Evolutionary conservation across 2,329 filamentous ascomycete genomes (phyloP).

Genomic region (Cytospora leucostoma): DNA sequence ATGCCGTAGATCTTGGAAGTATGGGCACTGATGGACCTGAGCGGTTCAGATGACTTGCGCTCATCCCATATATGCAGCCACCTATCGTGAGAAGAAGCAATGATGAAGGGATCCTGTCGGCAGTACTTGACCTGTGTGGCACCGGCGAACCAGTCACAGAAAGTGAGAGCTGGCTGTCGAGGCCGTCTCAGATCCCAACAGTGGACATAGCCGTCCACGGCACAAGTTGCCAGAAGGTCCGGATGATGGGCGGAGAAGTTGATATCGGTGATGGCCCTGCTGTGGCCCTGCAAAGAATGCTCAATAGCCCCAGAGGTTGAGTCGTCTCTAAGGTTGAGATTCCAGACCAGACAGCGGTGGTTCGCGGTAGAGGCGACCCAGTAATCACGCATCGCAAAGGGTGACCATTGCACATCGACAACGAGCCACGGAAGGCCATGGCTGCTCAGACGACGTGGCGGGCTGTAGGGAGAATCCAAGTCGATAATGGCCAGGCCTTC

Average conservation of each 20-base stretch:
- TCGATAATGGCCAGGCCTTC: slow-evolving; percentile 91
- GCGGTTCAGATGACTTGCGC: slow-evolving; percentile 72
- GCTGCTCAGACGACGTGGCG: slow-evolving; percentile 76
- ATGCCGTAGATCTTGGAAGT: slow-evolving; percentile 93
- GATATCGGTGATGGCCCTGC: slow-evolving; percentile 89
- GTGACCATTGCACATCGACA: slow-evolving; percentile 95
- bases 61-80: slow-evolving; percentile 90
- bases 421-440: slow-evolving; percentile 93
- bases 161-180: slow-evolving; percentile 72
- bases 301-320: slow-evolving; percentile 73
- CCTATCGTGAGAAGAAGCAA: slow-evolving; percentile 88
- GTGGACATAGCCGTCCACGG: slow-evolving; percentile 90
- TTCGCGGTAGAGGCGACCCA: slow-evolving; percentile 96
- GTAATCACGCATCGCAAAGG: slow-evolving; percentile 83
- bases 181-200: slow-evolving; percentile 85
- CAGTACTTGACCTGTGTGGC: slow-evolving; percentile 97
- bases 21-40: slow-evolving; percentile 85
- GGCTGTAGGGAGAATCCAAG: slow-evolving; percentile 83
- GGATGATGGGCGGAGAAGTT: slow-evolving; percentile 95
- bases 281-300: slow-evolving; percentile 80
- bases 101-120: slow-evolving; percentile 78
- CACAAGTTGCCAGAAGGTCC: slow-evolving; percentile 85
- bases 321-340: slow-evolving; percentile 77
- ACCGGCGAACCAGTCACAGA: slow-evolving; percentile 91
- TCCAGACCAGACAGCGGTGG: slow-evolving; percentile 93